Evolutionary conservation across 2,329 filamentous ascomycete genomes (phyloP).

Genomic region (Capronia coronata): DNA sequence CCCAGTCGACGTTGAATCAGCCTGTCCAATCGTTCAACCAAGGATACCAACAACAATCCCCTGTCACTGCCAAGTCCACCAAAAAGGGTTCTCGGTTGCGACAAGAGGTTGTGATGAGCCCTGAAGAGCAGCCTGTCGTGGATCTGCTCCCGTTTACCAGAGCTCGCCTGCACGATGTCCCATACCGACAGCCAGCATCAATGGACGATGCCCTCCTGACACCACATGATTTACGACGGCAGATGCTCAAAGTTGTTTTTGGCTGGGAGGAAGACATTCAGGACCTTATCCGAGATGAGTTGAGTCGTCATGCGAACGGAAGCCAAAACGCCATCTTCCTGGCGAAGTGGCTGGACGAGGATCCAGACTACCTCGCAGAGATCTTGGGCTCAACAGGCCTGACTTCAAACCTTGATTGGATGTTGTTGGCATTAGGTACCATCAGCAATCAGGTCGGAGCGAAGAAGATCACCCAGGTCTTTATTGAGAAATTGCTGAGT

Average conservation of each 20-base stretch:
- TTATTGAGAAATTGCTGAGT: slow-evolving; percentile 83
- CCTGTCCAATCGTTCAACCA: slow-evolving; percentile 28
- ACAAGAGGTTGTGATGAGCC: slow-evolving; percentile 72
- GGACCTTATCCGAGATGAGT: slow-evolving; percentile 75
- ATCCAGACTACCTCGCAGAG: slow-evolving; percentile 71
- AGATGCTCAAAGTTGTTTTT: slow-evolving; percentile 92
- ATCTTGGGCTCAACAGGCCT: slow-evolving; percentile 64
- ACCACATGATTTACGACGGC: slow-evolving; percentile 69
- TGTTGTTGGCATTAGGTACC: slow-evolving; percentile 83
- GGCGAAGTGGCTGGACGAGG: slow-evolving; percentile 86
- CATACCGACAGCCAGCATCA: slow-evolving; percentile 64
- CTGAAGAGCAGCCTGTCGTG: slow-evolving; percentile 62
- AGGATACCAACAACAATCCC: slow-evolving; percentile 43
- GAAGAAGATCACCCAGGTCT: slow-evolving; percentile 83
- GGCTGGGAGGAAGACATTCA: slow-evolving; percentile 86
- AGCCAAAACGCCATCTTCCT: slow-evolving; percentile 76
- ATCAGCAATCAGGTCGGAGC: slow-evolving; percentile 73
- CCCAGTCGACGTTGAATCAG: slow-evolving; percentile 11
- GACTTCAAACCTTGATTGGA: slow-evolving; percentile 95
- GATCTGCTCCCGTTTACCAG: slow-evolving; percentile 85
- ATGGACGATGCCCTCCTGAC: slow-evolving; percentile 56
- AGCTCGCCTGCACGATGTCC: slow-evolving; percentile 71
- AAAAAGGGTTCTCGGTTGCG: slow-evolving; percentile 61
- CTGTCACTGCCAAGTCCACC: slow-evolving; percentile 40
- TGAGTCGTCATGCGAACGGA: slow-evolving; percentile 61